Evolutionary conservation across 1,139 yeast species (phyloP).

Genomic region (Blastobotrys persicus): DNA sequence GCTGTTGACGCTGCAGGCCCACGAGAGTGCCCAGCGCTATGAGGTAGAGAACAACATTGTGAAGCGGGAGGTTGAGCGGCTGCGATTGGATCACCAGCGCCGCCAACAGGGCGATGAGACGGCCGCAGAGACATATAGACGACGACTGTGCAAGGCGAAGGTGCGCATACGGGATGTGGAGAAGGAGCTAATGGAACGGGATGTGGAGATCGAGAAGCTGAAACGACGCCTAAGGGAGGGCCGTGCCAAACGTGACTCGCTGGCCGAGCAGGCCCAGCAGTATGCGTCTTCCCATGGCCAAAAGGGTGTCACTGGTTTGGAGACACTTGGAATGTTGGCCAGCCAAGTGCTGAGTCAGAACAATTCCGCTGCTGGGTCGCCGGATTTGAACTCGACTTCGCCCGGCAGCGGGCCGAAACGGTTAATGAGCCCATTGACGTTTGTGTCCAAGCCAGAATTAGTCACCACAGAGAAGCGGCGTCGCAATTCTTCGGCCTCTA

Average conservation of each 20-base stretch:
- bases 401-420: constrained; percentile 19
- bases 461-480: constrained; percentile 30
- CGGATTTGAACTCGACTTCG: background rate
- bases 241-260: constrained; percentile 23
- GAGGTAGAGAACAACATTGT: constrained; percentile 48
- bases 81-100: constrained; percentile 38
- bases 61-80: constrained; percentile 49
- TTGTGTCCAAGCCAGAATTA: constrained; percentile 12
- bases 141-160: constrained; percentile 42
- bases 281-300: background rate
- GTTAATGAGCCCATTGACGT: constrained; percentile 28
- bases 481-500: constrained; percentile 36
- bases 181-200: constrained; percentile 43
- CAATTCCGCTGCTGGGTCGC: constrained; percentile 3
- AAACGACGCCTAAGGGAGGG: constrained; percentile 28
- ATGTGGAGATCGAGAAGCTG: constrained; percentile 39
- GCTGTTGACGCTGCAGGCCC: constrained; percentile 39
- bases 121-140: constrained; percentile 35
- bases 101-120: constrained; percentile 20
- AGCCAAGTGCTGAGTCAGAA: constrained; percentile 34
- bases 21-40: constrained; percentile 42
- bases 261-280: constrained; percentile 14
- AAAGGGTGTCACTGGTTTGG: constrained; percentile 22
- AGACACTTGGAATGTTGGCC: constrained; percentile 38
- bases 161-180: constrained; percentile 45